Evolutionary conservation across 352 stramenopile genomes (phyloP), one percentile per base, ranked within the genome.

Genomic region (Phytophthora idaei): DNA sequence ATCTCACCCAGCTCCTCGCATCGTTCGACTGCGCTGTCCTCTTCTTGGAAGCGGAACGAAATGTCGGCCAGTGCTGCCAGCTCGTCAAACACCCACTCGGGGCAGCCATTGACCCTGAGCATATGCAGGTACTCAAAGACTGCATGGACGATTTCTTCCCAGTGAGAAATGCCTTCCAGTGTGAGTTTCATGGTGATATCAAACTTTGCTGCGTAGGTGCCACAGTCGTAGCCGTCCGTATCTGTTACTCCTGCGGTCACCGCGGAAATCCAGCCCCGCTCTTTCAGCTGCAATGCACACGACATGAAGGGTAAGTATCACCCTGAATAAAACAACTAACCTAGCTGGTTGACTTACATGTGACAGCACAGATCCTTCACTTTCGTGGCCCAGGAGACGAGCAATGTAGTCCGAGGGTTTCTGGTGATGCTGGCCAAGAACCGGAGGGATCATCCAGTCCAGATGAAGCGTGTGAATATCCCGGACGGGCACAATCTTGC

Each of bases 391-490:
- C 5, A 95, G 62, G 3, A 96, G 81, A 59, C 80, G 88, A 45
- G 84, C 85, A 21, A 96, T 76, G 41, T 94, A 94, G 50, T 94
- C 85, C 17, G 85, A 76, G 1, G 89, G 89, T 25, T 94, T 94
- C 34, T 92, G 80, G 27, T 81, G 77, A 70, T 95, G 80, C 10
- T 76, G 57, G 5, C 87, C 86, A 62, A 92, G 74, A 32, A 93
- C 70, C 0, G 87, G 70, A 11, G 89, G 83, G 31, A 96, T 75
- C 80, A 91, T 90, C 86, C 86, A 95, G 49, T 83, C 73, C 21
- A 94, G 69, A 52, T 90, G 76, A 10, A 95, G 72, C 12, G 76
- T 87, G 68, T 95, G 82, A 46, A 92, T 91, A 50, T 93, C 82
- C 32, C 87, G 83, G 14, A 95, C 79, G 0, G 88, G 88, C 0